Base-by-base conservation (phyloP, 192 early-diverging fungal species). In the Backusella tuberculispora region DNA sequence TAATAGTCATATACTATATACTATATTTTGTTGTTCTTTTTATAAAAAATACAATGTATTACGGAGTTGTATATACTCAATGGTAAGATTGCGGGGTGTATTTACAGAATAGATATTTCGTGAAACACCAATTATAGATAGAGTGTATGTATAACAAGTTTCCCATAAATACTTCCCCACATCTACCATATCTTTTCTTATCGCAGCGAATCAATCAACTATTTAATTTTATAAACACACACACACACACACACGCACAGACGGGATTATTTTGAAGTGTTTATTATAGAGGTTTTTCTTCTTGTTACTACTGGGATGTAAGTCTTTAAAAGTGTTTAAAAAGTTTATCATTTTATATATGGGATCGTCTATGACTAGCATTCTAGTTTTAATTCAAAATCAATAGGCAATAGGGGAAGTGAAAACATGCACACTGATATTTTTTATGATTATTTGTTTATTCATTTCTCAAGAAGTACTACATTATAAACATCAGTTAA, bases 101-200 rank as follows among this genome's bases (percentile, higher is more conserved):
- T 34, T 34, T 34, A 34, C 29, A 34, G 29, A 34, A 34, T 34
- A 34, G 29, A 2, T 34, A 34, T 2, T 34, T 34, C 29, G 29
- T 34, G 29, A 1, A 2, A 34, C 29, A 34, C 2, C 29, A 34
- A 34, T 34, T 34, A 2, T 34, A 34, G 29, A 34, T 34, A 2
- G 29, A 34, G 50, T 9, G n/a, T 8, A 2, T 9, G 50, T 53
- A 21, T 53, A 9, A 53, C 19, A 21, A 17, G n/a, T 53, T 50
- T 8, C 50, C n/a, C 50, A 53, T 53, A 53, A 53, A 19, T 9
- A 53, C 19, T 19, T 53, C 19, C n/a, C 19, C n/a, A 19, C 50
- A 53, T 53, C n/a, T 53, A 24, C 42, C 42, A 53, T 19, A 53
- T 53, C n/a, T 19, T 53, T 53, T 19, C 50, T 53, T 53, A 53